Base-by-base conservation (phyloP, 1,284 basidiomycete species). In the Irpex rosettiformis region DNA sequence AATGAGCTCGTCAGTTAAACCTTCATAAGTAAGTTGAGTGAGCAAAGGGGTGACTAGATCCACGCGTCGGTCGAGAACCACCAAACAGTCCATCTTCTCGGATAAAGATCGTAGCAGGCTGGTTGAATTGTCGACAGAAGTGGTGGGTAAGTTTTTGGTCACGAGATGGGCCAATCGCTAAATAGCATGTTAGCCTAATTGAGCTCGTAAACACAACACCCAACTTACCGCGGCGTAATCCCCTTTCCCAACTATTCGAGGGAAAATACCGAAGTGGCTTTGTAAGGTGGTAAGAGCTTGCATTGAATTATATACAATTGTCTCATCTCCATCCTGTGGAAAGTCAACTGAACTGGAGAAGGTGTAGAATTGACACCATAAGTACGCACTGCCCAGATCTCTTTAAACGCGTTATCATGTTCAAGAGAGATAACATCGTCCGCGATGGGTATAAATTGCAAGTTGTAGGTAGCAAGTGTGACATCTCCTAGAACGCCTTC, bases 1-100 rank as follows among this genome's bases (percentile, higher is more conserved):
- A 49, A 98, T 78, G 45, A 94, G 78, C 71, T 99, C 97, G 68
- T 99, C 96, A n/a, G 98, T 81, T 47, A 99, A 86, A 16, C 97
- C 97, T 71, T 98, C 90, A 68, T 98, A 99, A 0, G 97, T 99
- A 57, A 99, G 78, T 69, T 99, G 96, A 1, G 96, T 99, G 51
- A 96, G 86, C 56, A 99, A 80, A 1, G 96, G 95, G 0, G 96
- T 98, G 56, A 97, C 88, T 87, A 98, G 91, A 71, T 99, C 97
- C n/a, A 93, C 87, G 47, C 88, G 84, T 54, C 97, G 85, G 71
- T 99, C 97, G 58, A 99, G 68, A 45, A 99, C 82, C 64, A 99
- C 87, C 58, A 99, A 75, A 21, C 87, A 89, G 70, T 99, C 97
- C 57, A 99, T 83, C 62, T 79, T 84, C 28, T 83, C 79, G 0